These are phyloP conservation scores for Selenicereus undatus DNA, from an alignment of 148 eudicot genomes.

Conservation along the genomic window DNA sequence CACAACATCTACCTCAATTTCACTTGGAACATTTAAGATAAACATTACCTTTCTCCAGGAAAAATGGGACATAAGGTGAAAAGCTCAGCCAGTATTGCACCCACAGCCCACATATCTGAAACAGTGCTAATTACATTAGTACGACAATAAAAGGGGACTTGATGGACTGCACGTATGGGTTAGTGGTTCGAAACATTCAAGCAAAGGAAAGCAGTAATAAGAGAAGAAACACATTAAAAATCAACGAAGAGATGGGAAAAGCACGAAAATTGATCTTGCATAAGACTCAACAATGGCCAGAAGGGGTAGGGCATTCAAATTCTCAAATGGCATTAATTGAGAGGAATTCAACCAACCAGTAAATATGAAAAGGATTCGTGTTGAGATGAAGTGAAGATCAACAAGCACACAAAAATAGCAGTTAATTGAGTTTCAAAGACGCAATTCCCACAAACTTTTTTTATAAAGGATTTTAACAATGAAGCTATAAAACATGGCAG, in stretches of 20 bases:
- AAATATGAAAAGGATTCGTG: not conserved
- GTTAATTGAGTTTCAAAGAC: not conserved
- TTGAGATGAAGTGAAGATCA: not conserved
- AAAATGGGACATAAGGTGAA: constrained; percentile 74
- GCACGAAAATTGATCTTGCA: not conserved
- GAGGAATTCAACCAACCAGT: constrained; percentile 2
- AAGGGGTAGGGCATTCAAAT: not conserved
- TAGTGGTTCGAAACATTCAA: not conserved
- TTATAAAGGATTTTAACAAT: not conserved
- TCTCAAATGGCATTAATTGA: not conserved
- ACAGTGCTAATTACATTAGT: constrained; percentile 5
- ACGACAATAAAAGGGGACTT: not conserved
- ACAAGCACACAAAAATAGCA: not conserved
- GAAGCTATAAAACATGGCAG: not conserved
- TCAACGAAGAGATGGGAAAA: not conserved
- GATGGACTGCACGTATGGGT: not conserved
- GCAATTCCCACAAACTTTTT: not conserved
- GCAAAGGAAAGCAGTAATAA: not conserved
- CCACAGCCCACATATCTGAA: constrained; percentile 99
- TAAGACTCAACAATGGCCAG: not conserved
- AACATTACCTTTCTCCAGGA: constrained; percentile 84
- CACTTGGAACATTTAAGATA: not conserved
- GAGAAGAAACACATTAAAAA: not conserved
- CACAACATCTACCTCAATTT: not conserved
- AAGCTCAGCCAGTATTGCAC: constrained; percentile 93